These are phyloP conservation scores for Colletotrichum sp. DNA, from an alignment of 2,329 filamentous ascomycete species.

Conservation along the genomic window DNA sequence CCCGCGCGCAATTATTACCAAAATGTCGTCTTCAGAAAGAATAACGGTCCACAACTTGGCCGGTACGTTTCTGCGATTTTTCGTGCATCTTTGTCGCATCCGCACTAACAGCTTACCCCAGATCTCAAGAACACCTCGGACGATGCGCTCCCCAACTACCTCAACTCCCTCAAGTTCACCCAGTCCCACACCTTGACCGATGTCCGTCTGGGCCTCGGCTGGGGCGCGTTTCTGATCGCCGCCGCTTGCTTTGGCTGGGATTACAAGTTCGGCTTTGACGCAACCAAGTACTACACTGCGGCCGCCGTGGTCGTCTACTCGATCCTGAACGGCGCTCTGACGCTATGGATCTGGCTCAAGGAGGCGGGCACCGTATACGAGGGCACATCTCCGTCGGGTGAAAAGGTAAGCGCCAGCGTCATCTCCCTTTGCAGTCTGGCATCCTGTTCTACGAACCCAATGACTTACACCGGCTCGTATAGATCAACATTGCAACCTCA, in stretches of 20 bases:
- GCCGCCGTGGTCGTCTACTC: conserved; percentile 82
- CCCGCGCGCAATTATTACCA: neutral
- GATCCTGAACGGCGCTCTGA: conserved; percentile 77
- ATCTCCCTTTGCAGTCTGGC: neutral
- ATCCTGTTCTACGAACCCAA: neutral
- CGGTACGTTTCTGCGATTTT: conserved; percentile 44
- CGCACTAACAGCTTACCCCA: conserved; percentile 39
- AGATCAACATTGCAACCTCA: conserved; percentile 77
- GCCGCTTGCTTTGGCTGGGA: conserved; percentile 89
- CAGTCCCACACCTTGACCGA: conserved; percentile 84
- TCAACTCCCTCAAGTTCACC: conserved; percentile 84
- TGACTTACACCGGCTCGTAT: conserved; percentile 20
- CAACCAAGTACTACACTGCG: conserved; percentile 81
- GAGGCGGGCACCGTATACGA: conserved; percentile 85
- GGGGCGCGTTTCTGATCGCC: conserved; percentile 79
- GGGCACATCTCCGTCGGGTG: conserved; percentile 69
- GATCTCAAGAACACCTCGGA: conserved; percentile 97
- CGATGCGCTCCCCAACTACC: conserved; percentile 92
- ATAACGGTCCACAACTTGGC: conserved; percentile 72
- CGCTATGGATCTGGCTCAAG: conserved; percentile 83
- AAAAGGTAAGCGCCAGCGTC: conserved; percentile 55
- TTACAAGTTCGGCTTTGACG: conserved; percentile 89
- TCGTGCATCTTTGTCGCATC: conserved; percentile 4
- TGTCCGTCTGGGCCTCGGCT: conserved; percentile 83
- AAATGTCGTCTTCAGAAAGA: conserved; percentile 56